Base-by-base conservation (phyloP, 2,329 filamentous ascomycete species). In the Fusarium chaquense region DNA sequence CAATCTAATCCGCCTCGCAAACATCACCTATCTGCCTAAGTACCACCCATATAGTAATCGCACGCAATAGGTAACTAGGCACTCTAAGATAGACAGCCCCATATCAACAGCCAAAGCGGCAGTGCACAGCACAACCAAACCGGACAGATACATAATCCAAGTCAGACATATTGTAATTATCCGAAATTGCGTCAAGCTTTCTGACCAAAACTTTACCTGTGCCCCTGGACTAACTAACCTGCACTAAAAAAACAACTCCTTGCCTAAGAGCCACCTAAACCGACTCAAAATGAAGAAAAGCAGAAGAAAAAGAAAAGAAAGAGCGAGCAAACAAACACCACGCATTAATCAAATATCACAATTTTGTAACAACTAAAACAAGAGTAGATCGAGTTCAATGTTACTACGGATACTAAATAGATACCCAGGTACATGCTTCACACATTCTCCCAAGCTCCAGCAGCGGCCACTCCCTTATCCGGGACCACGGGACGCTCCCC, bases 401-500 rank as follows among this genome's bases (percentile, higher is more conserved):
- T 20, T 16, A n/a, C n/a, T 18, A 11, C 9, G 35, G 16, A 18
- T 36, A 36, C 35, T 36, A 16, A 6, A 33, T 18, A 35, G 33
- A 9, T 35, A n/a, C 2, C 28, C 11, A 11, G 28, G 28, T 11
- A 30, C 28, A 30, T 30, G 8, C 28, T 30, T 13, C 9, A 28
- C 16, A 44, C 8, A 11, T 30, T 30, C 24, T 16, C 20, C n/a
- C 38, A 36, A 36, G 30, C 40, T 67, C 50, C 26, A 53, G 54
- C 60, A 38, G 45, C 41, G 43, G 18, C 18, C 35, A 15, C 40
- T 32, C 58, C 44, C 13, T 33, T 20, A 28, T 32, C 51, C 45
- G 61, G 44, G 20, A 63, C 44, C 16, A 51, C 62, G 61, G 65
- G 65, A 64, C 32, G 49, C 36, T 59, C 41, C 49, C 33, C 11